phyloP scores from a whole-genome alignment of 768 basidiomycete species.

The Hypholoma fasciculare region DNA sequence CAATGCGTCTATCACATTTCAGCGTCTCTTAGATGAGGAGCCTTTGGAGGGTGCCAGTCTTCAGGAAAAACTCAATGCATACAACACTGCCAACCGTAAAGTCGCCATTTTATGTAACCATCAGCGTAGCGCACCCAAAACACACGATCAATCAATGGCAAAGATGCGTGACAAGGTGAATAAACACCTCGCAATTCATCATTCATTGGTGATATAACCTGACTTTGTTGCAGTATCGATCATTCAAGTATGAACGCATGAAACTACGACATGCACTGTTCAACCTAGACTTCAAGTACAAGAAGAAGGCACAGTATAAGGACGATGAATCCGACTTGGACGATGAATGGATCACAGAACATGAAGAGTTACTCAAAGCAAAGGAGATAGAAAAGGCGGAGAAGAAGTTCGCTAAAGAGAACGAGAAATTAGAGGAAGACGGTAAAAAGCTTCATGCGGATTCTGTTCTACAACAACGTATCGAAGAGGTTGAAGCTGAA shows the following conservation, averaged over 20 bases:
- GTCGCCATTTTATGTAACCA: slow-evolving; percentile 99
- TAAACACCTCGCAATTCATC: background rate
- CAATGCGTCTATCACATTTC: slow-evolving; percentile 97
- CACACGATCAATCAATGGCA: slow-evolving; percentile 90
- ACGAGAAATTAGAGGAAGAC: slow-evolving; percentile 80
- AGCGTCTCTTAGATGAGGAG: slow-evolving; percentile 80
- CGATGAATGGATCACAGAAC: slow-evolving; percentile 82
- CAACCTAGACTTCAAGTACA: slow-evolving; percentile 71
- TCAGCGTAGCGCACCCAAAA: slow-evolving; percentile 92
- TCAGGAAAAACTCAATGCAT: slow-evolving; percentile 96
- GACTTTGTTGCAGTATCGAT: slow-evolving; percentile 60
- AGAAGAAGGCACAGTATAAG: slow-evolving; percentile 76
- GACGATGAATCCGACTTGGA: slow-evolving; percentile 93
- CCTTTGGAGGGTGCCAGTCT: slow-evolving; percentile 61
- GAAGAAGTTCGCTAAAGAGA: slow-evolving; percentile 95
- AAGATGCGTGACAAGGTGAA: slow-evolving; percentile 88
- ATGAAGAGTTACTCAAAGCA: slow-evolving; percentile 75
- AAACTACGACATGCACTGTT: slow-evolving; percentile 91
- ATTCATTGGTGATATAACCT: slow-evolving; percentile 7
- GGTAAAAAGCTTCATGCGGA: slow-evolving; percentile 59
- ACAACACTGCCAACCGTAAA: slow-evolving; percentile 95
- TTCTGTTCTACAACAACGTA: slow-evolving; percentile 64
- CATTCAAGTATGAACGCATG: slow-evolving; percentile 96
- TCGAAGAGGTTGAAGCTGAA: slow-evolving; percentile 73
- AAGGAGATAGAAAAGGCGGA: slow-evolving; percentile 88